Evolutionary conservation across 495 filamentous ascomycete genomes (phyloP), one percentile per base, ranked within the genome.

Genomic region (Daldinia bambusicola): DNA sequence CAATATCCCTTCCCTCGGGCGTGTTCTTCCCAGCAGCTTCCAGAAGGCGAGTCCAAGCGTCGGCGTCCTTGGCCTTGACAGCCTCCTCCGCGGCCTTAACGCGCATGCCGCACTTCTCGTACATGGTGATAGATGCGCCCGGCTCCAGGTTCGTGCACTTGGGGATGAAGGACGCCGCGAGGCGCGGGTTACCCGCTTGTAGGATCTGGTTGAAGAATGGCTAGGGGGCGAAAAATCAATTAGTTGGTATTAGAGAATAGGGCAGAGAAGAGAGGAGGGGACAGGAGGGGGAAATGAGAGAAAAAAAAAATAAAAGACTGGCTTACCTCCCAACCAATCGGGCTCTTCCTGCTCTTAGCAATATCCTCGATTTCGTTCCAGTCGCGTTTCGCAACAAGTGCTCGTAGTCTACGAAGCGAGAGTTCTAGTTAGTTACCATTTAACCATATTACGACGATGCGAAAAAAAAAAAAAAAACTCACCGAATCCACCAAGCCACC

Each of bases 271-370:
- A 41, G 37, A 56, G 67, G 26, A 72, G 22, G 57, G 50, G 41
- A 63, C n/a, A n/a, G n/a, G 77, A 3, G 26, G 53, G 52, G 14
- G 18, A 56, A 40, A 53, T 20, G 40, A 20, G 1, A 31, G 3
- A 3, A 30, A 10, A 56, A 8, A n/a, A 41, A 32, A 57, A 66
- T 20, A 72, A 20, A 59, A 50, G 41, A 63, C 26, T 26, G 1
- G 76, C 85, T 80, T 81, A 92, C 90, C 87, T 95, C 93, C 96
- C 96, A 99, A 45, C 94, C 95, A 76, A 99, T 98, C n/a, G 95
- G 92, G 52, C 90, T 92, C 75, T 94, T 96, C 55, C 85, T 82
- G 51, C 80, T 84, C 75, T 87, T 88, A 51, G 86, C 88, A 68
- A 92, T 86, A 67, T 97, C 94, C 79, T 98, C 94, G 63, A 99